Base-by-base conservation (phyloP, 2,329 filamentous ascomycete species). In the Penicillium sp. region DNA sequence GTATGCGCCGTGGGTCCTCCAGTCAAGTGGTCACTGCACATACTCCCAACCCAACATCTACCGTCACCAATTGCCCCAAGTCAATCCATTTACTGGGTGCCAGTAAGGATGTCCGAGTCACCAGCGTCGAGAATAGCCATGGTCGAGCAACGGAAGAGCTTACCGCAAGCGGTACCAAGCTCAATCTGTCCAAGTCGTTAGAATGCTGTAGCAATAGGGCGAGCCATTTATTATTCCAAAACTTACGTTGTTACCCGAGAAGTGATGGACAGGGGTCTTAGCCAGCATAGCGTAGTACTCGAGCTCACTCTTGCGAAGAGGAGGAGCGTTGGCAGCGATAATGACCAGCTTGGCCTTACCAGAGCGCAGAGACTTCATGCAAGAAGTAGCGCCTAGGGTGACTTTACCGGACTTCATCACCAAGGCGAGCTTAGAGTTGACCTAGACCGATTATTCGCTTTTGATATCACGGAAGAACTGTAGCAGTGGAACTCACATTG, bases 261-360 rank as follows among this genome's bases (percentile, higher is more conserved):
- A 97, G 85, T 99, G 94, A 85, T 97, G 93, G 73, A 97, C 93
- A 66, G 89, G 87, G 72, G 89, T 90, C 88, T 97, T 96, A 78
- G 87, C 88, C 73, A 96, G 80, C 90, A 94, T 94, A 77, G 85
- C 85, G 84, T 92, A 92, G 82, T 84, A 97, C 84, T 97, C 93
- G 63, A 97, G 87, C 85, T 97, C 93, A 73, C 86, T 90, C 89
- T 97, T 97, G 79, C 93, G 88, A 72, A 99, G 89, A 79, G 94
- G 93, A 75, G 92, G 92, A 68, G 92, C 96, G 86, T 99, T 97
- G 81, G 90, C 92, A 69, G 88, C 84, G 65, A 96, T 95, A 81
- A 96, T 92, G 78, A 97, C 90, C 68, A 97, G 87, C 89, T 97
- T 97, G 79, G 94, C 94, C 88, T 97, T 97, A 80, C 93, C 92